Conservation (phyloP, 345 rosid genomes). For the Balakata baccata region DNA sequence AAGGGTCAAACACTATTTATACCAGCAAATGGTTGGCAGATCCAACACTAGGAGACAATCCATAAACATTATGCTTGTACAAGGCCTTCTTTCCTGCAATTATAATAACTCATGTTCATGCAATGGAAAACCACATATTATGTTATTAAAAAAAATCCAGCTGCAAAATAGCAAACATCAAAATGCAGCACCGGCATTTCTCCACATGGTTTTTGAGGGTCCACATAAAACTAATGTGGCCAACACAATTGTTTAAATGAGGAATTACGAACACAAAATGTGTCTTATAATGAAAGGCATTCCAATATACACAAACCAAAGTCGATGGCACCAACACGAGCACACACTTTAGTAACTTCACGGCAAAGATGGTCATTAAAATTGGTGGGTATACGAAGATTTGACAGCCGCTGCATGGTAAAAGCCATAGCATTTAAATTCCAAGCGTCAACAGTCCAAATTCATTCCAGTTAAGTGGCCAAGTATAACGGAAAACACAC, state of each 20-base stretch:
- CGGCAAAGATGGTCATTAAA: slow-evolving; percentile 79
- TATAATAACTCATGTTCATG: background rate
- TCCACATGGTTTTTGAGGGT: background rate
- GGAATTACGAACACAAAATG: background rate
- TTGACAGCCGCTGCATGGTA: slow-evolving; percentile 66
- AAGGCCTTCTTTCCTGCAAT: slow-evolving; percentile 67
- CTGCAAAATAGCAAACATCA: slow-evolving; percentile 11
- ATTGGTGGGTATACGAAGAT: slow-evolving; percentile 72
- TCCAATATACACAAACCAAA: slow-evolving; percentile 47
- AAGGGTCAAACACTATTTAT: slow-evolving; percentile 12
- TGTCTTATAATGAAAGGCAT: background rate
- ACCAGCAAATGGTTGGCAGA: slow-evolving; percentile 85
- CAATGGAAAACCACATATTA: slow-evolving; percentile 2
- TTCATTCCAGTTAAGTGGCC: background rate
- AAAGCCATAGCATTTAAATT: slow-evolving; percentile 4
- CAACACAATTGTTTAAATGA: slow-evolving; percentile 3
- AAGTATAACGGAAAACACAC: background rate
- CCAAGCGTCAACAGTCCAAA: background rate
- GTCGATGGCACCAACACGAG: slow-evolving; percentile 63
- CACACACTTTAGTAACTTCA: slow-evolving; percentile 75
- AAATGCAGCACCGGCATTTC: background rate
- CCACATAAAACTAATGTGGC: slow-evolving; percentile 1
- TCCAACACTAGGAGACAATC: slow-evolving; percentile 64
- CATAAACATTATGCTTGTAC: slow-evolving; percentile 75
- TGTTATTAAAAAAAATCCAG: background rate